Base-by-base conservation (phyloP, 2,329 filamentous ascomycete genomes). In the Bipolaris sorokiniana region DNA sequence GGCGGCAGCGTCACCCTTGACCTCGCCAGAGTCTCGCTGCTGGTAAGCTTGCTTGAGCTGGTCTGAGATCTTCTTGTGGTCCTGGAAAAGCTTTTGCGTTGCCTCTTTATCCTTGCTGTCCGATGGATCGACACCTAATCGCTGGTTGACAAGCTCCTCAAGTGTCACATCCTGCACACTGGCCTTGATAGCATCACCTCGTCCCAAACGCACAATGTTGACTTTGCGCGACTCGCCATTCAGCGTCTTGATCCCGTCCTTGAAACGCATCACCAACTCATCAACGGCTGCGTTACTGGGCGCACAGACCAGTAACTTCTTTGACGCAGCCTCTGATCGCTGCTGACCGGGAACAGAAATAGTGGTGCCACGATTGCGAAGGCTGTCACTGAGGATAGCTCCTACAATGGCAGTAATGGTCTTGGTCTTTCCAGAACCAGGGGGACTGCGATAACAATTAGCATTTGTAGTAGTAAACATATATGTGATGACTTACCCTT, bases 261-360 rank as follows among this genome's bases (percentile, higher is more conserved):
- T 98, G 70, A 99, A 84, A 79, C 95, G 89, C 75, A 97, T 88
- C 16, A 99, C 95, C 61, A 99, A 76, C 76, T 99, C 95, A 74
- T 99, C 95, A 5, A 99, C 95, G 31, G 95, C 95, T 6, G 95
- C 95, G 76, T 99, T 99, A 82, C 93, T 98, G 13, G 95, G 95
- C n/a, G 95, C 95, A 72, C 95, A 99, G 22, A 99, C 91, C 23
- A 99, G 84, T 23, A 99, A 82, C 76, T 98, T 99, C 78, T 96
- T 97, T 2, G 85, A 74, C 1, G 80, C 73, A 18, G 67, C 54
- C n/a, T 75, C 68, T 7, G 66, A 67, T 4, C 62, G 66, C 41
- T 63, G 67, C 48, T 71, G 67, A 6, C 67, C 73, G 13, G 79
- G 79, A 47, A 80, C 64, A 18, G 65, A 62, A 45, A 81, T 78